These are phyloP conservation scores for Nothophaeocryptopus gaeumannii DNA, from an alignment of 2,329 filamentous ascomycete genomes.

Conservation along the genomic window DNA sequence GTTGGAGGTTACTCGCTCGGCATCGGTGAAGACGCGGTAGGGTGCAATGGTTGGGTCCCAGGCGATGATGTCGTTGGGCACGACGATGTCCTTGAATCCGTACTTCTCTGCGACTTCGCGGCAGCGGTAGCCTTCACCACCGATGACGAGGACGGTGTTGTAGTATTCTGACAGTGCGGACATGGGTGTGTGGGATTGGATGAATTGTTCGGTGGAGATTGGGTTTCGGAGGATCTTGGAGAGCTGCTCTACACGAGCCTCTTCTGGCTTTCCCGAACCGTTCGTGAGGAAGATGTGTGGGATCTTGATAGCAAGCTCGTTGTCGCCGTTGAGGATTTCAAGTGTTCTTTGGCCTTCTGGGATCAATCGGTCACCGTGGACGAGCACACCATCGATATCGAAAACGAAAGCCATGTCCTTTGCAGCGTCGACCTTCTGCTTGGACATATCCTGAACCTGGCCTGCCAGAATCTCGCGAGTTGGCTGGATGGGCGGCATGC, in stretches of 20 bases:
- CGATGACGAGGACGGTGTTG: constrained; percentile 70
- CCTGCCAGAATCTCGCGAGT: constrained; percentile 67
- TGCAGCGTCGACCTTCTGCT: constrained; percentile 63
- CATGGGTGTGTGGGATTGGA: constrained; percentile 76
- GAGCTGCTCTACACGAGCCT: constrained; percentile 63
- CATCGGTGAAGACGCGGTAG: constrained; percentile 65
- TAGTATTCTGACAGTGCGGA: constrained; percentile 73
- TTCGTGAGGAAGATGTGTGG: constrained; percentile 73
- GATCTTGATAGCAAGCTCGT: constrained; percentile 76
- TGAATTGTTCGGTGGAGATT: constrained; percentile 70
- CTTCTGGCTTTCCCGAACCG: constrained; percentile 69
- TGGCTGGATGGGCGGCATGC: constrained; percentile 58
- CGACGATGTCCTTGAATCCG: constrained; percentile 70
- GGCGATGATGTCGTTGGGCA: constrained; percentile 70
- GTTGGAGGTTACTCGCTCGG: constrained; percentile 64
- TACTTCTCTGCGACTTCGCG: constrained; percentile 70
- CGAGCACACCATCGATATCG: constrained; percentile 72
- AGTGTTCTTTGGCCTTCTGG: constrained; percentile 64
- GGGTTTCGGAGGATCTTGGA: constrained; percentile 63
- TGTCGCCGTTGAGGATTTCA: constrained; percentile 71
- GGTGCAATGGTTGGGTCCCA: constrained; percentile 68
- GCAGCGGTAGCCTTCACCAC: constrained; percentile 72
- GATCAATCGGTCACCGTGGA: constrained; percentile 69
- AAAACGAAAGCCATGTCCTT: constrained; percentile 83
- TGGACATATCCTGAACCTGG: constrained; percentile 66